Conservation (phyloP, 352 stramenopile species). For the Phytopythium aichiense region DNA sequence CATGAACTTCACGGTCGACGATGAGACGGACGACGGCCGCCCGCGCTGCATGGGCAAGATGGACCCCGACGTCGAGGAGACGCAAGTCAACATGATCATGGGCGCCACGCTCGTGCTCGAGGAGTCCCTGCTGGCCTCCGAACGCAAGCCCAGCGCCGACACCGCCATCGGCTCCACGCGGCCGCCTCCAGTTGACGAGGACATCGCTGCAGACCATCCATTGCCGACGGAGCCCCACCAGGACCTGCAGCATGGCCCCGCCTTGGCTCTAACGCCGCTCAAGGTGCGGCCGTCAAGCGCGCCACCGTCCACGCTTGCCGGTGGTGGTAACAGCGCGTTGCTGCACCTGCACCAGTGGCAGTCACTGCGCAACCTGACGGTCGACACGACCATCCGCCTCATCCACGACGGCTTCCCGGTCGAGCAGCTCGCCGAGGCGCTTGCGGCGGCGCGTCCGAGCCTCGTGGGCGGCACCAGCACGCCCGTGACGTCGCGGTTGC, state of each 20-base stretch:
- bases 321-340: slow-evolving; percentile 24
- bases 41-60: slow-evolving; percentile 52
- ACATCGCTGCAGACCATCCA: neutral
- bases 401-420: slow-evolving; percentile 50
- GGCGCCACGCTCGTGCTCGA: slow-evolving; percentile 75
- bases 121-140: slow-evolving; percentile 16
- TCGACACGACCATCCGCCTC: slow-evolving; percentile 59
- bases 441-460: slow-evolving; percentile 12
- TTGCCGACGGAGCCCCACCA: neutral
- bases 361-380: slow-evolving; percentile 52
- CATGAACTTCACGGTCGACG: slow-evolving; percentile 75
- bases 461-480: neutral
- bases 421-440: slow-evolving; percentile 39
- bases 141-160: neutral
- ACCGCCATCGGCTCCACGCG: neutral
- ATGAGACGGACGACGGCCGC: slow-evolving; percentile 25
- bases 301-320: slow-evolving; percentile 14
- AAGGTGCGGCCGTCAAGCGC: slow-evolving; percentile 16
- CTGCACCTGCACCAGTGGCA: slow-evolving; percentile 31
- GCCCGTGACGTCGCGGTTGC: neutral
- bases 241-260: slow-evolving; percentile 6
- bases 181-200: neutral
- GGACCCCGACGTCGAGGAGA: slow-evolving; percentile 53
- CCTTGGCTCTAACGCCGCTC: neutral
- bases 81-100: slow-evolving; percentile 80